Conservation (phyloP, 257 asterid species). For the Euphrasia confusa region DNA sequence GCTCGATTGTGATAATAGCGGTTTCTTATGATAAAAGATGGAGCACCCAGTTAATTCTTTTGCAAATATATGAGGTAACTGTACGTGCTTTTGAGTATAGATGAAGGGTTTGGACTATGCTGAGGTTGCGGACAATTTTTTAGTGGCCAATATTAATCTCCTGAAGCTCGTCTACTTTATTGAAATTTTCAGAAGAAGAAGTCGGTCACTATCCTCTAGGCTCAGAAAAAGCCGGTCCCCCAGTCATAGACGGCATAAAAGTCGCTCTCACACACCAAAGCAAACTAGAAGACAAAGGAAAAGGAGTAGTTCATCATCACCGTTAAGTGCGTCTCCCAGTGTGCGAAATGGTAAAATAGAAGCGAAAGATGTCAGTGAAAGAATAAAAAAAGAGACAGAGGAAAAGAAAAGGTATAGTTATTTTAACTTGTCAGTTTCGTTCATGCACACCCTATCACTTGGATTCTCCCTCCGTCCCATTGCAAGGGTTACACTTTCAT, state of each 20-base stretch:
- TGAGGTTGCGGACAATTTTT: slow-evolving; percentile 25
- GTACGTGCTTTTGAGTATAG: slow-evolving; percentile 49
- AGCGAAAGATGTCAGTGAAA: slow-evolving; percentile 65
- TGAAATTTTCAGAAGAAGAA: slow-evolving; percentile 71
- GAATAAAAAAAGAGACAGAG: slow-evolving; percentile 61
- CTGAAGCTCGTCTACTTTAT: slow-evolving; percentile 46
- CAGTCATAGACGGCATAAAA: slow-evolving; percentile 59
- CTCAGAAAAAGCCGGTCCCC: slow-evolving; percentile 71
- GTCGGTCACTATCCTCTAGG: slow-evolving; percentile 66
- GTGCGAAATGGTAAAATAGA: slow-evolving; percentile 48
- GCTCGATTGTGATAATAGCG: slow-evolving; percentile 83
- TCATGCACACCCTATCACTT: slow-evolving; percentile 8
- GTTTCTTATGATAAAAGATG: slow-evolving; percentile 90
- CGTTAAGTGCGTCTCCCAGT: slow-evolving; percentile 51
- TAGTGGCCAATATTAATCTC: slow-evolving; percentile 25
- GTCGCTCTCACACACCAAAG: slow-evolving; percentile 74
- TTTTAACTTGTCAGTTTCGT: not conserved
- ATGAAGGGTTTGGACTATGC: slow-evolving; percentile 45
- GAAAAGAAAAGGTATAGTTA: slow-evolving; percentile 80
- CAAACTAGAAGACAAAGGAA: slow-evolving; percentile 55
- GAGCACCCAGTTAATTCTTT: slow-evolving; percentile 81
- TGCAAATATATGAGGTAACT: slow-evolving; percentile 92
- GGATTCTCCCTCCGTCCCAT: too few species aligned
- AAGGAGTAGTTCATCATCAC: slow-evolving; percentile 49
- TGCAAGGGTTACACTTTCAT: not conserved